These are phyloP conservation scores for Neonectria punicea DNA, from an alignment of 2,329 filamentous ascomycete genomes.

Conservation along the genomic window DNA sequence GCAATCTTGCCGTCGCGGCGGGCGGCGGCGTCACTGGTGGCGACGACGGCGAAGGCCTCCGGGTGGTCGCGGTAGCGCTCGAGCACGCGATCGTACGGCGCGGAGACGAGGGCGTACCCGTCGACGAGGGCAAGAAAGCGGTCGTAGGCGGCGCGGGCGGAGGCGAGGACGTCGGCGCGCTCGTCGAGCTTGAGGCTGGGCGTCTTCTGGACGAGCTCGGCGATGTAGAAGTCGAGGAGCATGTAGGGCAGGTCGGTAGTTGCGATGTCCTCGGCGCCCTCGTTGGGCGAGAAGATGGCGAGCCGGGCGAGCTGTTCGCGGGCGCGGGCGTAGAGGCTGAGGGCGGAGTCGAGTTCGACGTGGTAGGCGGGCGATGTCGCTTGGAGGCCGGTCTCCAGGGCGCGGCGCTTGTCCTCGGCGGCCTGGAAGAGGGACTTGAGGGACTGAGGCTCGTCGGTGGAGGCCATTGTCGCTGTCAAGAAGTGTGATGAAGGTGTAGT, in stretches of 20 bases:
- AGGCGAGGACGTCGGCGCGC: conserved; percentile 70
- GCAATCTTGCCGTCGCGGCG: conserved; percentile 86
- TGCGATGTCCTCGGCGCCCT: conserved; percentile 85
- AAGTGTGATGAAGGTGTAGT: not conserved
- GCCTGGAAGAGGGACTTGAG: conserved; percentile 61
- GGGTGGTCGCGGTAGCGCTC: conserved; percentile 79
- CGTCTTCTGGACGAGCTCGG: conserved; percentile 79
- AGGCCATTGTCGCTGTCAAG: conserved; percentile 40
- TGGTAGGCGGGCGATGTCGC: conserved; percentile 73
- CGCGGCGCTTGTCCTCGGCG: conserved; percentile 62
- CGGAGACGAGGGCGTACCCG: conserved; percentile 77
- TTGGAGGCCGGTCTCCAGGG: conserved; percentile 73
- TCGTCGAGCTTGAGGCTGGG: conserved; percentile 63
- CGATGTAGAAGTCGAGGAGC: conserved; percentile 79
- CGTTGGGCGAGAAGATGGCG: conserved; percentile 90
- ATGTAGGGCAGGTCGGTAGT: conserved; percentile 90
- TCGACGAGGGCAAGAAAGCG: conserved; percentile 81
- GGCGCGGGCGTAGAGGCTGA: conserved; percentile 79
- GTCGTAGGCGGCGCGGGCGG: conserved; percentile 78
- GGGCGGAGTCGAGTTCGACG: conserved; percentile 72
- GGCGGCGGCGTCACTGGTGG: conserved; percentile 69
- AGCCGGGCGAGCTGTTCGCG: conserved; percentile 74
- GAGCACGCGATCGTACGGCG: conserved; percentile 74
- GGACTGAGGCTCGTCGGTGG: conserved; percentile 58
- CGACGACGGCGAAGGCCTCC: conserved; percentile 76